These are phyloP conservation scores for Aphanomyces cochlioides DNA, from an alignment of 352 stramenopile species.

Conservation along the genomic window DNA sequence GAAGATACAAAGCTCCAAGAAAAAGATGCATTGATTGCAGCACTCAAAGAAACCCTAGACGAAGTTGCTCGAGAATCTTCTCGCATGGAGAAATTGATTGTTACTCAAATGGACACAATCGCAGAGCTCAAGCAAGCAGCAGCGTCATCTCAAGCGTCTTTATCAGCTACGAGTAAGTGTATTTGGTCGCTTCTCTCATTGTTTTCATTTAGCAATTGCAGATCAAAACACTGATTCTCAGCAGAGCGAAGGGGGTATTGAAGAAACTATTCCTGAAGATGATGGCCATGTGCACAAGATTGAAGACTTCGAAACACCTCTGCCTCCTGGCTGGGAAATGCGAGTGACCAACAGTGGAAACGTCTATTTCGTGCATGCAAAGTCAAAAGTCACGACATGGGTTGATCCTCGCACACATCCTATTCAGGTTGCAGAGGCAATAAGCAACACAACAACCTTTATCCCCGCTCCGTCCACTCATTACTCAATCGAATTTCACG, in stretches of 20 bases:
- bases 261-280: conserved; percentile 51
- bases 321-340: conserved; percentile 79
- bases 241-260: conserved; percentile 32
- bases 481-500: conserved; percentile 71
- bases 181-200: too few species aligned
- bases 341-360: conserved; percentile 57
- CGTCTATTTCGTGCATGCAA: conserved; percentile 77
- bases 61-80: conserved; percentile 37
- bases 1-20: conserved; percentile 41
- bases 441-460: background rate
- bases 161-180: background rate
- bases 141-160: background rate
- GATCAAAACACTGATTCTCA: conserved; percentile 33
- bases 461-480: conserved; percentile 27
- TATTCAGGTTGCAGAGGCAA: conserved; percentile 23
- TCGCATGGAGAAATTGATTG: conserved; percentile 45
- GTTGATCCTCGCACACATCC: conserved; percentile 50
- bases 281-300: conserved; percentile 60
- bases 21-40: conserved; percentile 45
- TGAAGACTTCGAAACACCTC: conserved; percentile 66
- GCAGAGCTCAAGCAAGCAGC: conserved; percentile 40
- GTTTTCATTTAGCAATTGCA: too few species aligned
- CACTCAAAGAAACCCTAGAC: conserved; percentile 37
- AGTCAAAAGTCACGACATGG: conserved; percentile 72
- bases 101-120: conserved; percentile 42